Evolutionary conservation across 2,329 filamentous ascomycete genomes (phyloP), one percentile per base, ranked within the genome.

Genomic region (Aureobasidium sp.): DNA sequence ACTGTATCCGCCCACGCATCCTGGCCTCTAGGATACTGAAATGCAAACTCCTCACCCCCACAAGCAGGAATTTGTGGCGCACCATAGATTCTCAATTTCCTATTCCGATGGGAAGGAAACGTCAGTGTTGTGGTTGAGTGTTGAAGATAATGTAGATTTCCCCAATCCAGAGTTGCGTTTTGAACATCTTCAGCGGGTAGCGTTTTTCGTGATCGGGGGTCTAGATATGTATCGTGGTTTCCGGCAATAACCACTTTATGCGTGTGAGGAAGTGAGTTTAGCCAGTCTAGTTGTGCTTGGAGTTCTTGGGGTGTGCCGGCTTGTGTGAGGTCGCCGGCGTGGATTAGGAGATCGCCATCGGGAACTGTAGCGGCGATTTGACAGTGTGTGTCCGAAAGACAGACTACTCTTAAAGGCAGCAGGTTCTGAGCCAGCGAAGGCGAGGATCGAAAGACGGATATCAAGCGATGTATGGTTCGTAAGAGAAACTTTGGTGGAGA

Each of bases 191-290:
- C 70, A 36, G 79, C 78, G 69, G 90, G 85, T 4, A 79, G 64
- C 21, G 74, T 74, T 16, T 72, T 74, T 4, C 89, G 81, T 16
- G 84, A 85, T 39, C 79, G 78, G 29, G 83, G 78, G 73, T 96
- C 93, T 64, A 96, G 88, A 77, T 85, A 95, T 68, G 85, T 87
- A 70, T 97, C 93, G 73, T 97, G 93, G 71, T 97, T 97, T 1
- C 93, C 93, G 34, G 86, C 85, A 36, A 97, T 85, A 37, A 92
- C 83, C 27, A 97, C 80, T 74, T 96, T 96, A 73, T 95, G 82
- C 39, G 77, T 76, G 70, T 96, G 91, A 0, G 90, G 89, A 8
- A 92, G 81, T 3, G 78, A 78, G 50, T 80, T 82, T 13, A 97
- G 79, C 91, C 91, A 97, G 77, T 96, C 84, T 47, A 97, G 79